Evolutionary conservation across 345 rosid species (phyloP).

Genomic region (Salix brachista): DNA sequence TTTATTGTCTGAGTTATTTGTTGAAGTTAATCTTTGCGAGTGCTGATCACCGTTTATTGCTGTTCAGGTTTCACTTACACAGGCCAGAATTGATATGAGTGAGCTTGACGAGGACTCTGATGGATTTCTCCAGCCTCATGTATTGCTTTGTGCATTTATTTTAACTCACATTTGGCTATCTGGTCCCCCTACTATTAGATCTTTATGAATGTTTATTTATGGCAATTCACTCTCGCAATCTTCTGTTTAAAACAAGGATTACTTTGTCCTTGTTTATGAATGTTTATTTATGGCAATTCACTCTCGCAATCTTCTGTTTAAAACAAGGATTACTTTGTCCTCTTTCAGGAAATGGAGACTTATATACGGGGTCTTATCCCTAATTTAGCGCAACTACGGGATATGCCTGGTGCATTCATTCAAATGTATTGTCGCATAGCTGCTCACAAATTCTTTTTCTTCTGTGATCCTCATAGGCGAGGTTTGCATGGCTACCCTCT

Average conservation of each 20-base stretch:
- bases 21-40: not conserved
- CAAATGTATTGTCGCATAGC: constrained; percentile 97
- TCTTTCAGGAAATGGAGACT: constrained; percentile 86
- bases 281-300: not conserved
- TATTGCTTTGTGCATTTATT: constrained; percentile 23
- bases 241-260: constrained; percentile 5
- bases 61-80: constrained; percentile 92
- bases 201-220: not conserved
- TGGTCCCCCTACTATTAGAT: constrained; percentile 7
- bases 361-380: constrained; percentile 94
- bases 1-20: not conserved
- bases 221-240: not conserved
- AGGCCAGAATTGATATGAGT: constrained; percentile 99
- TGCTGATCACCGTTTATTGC: constrained; percentile 14
- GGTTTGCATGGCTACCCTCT: constrained; percentile 41
- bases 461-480: constrained; percentile 97
- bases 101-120: constrained; percentile 99
- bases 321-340: constrained; percentile 15
- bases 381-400: constrained; percentile 89
- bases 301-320: not conserved
- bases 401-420: constrained; percentile 80
- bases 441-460: constrained; percentile 95
- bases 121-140: constrained; percentile 91
- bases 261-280: not conserved
- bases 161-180: not conserved